phyloP scores from a whole-genome alignment of 306 rosid species.

The Cucurbita argyrosperma region DNA sequence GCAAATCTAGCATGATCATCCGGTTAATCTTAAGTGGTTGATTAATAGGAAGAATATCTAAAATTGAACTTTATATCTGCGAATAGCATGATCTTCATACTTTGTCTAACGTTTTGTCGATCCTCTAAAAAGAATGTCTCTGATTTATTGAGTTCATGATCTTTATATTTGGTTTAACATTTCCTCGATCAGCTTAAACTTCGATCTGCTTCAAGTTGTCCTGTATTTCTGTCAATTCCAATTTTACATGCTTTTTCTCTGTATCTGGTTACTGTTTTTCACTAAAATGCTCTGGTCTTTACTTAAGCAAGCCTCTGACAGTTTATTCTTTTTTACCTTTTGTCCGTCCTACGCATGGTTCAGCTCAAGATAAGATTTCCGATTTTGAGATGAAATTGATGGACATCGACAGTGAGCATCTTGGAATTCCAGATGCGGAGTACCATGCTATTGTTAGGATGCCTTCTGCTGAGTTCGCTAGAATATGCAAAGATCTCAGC shows the following conservation, averaged over 20 bases:
- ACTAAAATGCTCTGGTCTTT: not conserved
- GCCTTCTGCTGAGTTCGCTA: conserved; percentile 82
- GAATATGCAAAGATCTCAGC: conserved; percentile 83
- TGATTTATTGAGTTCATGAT: not conserved
- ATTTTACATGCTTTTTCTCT: not conserved
- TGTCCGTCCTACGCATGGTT: not conserved
- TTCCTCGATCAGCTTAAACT: not conserved
- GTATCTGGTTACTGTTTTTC: not conserved
- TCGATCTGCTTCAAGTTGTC: not conserved
- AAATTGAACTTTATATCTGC: not conserved
- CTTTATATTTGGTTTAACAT: not conserved
- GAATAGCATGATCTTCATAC: not conserved
- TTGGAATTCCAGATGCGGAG: conserved; percentile 91
- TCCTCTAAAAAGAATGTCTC: not conserved
- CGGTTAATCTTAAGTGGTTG: not conserved
- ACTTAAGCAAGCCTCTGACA: not conserved
- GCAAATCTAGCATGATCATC: not conserved
- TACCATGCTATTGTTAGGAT: conserved; percentile 85
- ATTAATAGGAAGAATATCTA: not conserved
- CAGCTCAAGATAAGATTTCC: conserved; percentile 66
- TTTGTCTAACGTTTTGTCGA: not conserved
- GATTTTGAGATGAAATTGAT: conserved; percentile 97
- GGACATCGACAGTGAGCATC: conserved; percentile 96
- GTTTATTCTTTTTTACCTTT: not conserved
- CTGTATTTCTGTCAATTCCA: not conserved